Evolutionary conservation across 805 yeast species (phyloP), one percentile per base, ranked within the genome.

Genomic region (Ogataea haglerorum): DNA sequence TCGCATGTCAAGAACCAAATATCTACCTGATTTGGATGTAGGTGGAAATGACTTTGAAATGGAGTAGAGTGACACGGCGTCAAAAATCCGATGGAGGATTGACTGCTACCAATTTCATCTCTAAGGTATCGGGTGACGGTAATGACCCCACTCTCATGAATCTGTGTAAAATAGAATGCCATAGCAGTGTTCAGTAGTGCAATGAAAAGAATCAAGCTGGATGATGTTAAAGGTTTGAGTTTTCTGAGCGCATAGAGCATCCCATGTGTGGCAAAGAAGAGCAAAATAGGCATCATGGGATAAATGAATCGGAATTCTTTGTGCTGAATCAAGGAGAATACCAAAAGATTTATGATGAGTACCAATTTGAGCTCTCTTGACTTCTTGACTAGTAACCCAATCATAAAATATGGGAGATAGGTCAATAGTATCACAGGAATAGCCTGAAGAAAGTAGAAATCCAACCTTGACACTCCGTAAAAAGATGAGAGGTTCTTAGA

Each of bases 1-100:
- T 88, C 95, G 61, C 99, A 93, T 0, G 95, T 78, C 29, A 93
- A 66, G 40, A 82, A 81, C 95, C 96, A 85, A 1, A 80, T 53
- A n/a, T 61, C 46, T 10, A 75, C 72, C 1, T 58, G 51, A 2
- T 52, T 52, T 13, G 66, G 58, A 8, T 67, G 59, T 16, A 85
- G 64, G 55, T 90, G 95, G 29, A 93, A 63, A 57, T 84, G 80
- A 18, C 93, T 77, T 56, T 88, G 96, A 80, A 93, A 85, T 2
- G 99, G 99, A 0, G 97, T 91, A 0, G 98, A 90, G 61, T 93
- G 99, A 54, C 99, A 93, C 0, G 99, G 99, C 57, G 90, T 88
- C 12, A 93, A 61, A 51, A 93, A 86, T 0, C 96, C 95, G 21
- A 90, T 64, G 9, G 26, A 17, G 12, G 40, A 41, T 3, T 27